A percentile compares a stretch with the other conserved stretches of the same genome.
Evolutionary conservation across 192 early-diverging fungal genomes (phyloP).

Genomic region (Entomortierella beljakovae): DNA sequence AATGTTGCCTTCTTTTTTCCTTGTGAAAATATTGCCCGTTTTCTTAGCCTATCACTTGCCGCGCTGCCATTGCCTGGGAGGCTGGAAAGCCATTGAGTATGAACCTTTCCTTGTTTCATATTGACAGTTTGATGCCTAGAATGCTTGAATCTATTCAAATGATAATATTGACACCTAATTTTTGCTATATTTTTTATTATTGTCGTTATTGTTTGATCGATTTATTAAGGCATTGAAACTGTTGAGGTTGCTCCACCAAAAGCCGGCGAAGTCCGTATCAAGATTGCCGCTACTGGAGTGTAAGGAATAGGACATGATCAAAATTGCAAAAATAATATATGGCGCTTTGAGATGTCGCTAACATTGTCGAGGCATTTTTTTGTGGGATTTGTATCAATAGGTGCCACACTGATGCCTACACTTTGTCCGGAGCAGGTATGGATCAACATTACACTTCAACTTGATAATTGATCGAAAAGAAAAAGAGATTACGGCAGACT

Average conservation of each 20-base stretch:
- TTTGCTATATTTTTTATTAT: not conserved
- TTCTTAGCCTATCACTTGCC: conserved; percentile 75
- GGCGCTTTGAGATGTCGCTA: not conserved
- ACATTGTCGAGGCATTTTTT: not conserved
- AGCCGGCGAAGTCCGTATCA: conserved; percentile 94
- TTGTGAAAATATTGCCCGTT: not conserved
- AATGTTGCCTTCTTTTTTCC: not conserved
- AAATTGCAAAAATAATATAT: too few relatives aligned
- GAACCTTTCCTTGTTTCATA: conserved; percentile 37
- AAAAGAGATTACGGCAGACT: not conserved
- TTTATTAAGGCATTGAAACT: conserved; percentile 82
- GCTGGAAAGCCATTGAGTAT: conserved; percentile 91
- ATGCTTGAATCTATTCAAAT: too few relatives aligned
- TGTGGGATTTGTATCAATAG: conserved; percentile 26
- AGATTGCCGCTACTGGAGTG: conserved; percentile 91
- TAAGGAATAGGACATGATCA: too few relatives aligned
- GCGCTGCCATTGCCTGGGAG: conserved; percentile 96
- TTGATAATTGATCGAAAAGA: not conserved
- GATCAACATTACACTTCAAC: not conserved
- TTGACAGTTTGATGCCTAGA: not conserved
- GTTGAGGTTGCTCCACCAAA: conserved; percentile 95
- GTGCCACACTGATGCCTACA: conserved; percentile 98
- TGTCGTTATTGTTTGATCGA: not conserved
- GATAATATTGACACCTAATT: too few relatives aligned
- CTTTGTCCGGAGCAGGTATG: conserved; percentile 81